Evolutionary conservation across 352 stramenopile genomes (phyloP).

Genomic region (Globisporangium paroecandrum): DNA sequence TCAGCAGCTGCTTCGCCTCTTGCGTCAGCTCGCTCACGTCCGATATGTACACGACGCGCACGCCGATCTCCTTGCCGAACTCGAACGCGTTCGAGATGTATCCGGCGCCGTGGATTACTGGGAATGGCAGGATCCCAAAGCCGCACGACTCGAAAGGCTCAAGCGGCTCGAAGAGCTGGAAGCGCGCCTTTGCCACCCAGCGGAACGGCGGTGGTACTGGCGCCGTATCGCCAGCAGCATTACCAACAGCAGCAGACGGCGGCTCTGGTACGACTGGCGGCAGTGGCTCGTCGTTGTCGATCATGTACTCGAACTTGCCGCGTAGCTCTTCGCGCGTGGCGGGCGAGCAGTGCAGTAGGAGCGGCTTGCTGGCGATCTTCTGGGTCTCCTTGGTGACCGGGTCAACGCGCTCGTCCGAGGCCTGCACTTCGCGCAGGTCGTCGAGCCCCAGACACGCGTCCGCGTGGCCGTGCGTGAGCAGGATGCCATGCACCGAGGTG

Average conservation of each 20-base stretch:
- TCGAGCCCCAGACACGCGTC: constrained; percentile 83
- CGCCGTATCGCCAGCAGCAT: not conserved
- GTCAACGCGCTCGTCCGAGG: constrained; percentile 47
- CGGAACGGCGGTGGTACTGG: constrained; percentile 40
- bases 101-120: constrained; percentile 74
- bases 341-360: constrained; percentile 60
- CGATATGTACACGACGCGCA: constrained; percentile 85
- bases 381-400: constrained; percentile 52
- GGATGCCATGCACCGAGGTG: constrained; percentile 54
- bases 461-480: constrained; percentile 85
- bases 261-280: not conserved
- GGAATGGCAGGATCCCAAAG: constrained; percentile 59
- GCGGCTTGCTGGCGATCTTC: constrained; percentile 48
- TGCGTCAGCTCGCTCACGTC: constrained; percentile 79
- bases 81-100: constrained; percentile 82
- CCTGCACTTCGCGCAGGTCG: constrained; percentile 80
- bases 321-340: constrained; percentile 55
- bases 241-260: not conserved
- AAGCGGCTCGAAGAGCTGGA: constrained; percentile 54
- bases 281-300: constrained; percentile 35
- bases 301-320: constrained; percentile 79
- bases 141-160: constrained; percentile 44
- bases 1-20: constrained; percentile 54
- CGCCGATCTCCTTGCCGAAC: constrained; percentile 65
- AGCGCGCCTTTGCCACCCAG: constrained; percentile 79